phyloP scores from a whole-genome alignment of 495 filamentous ascomycete species.

The Pyrenula aspistea region DNA sequence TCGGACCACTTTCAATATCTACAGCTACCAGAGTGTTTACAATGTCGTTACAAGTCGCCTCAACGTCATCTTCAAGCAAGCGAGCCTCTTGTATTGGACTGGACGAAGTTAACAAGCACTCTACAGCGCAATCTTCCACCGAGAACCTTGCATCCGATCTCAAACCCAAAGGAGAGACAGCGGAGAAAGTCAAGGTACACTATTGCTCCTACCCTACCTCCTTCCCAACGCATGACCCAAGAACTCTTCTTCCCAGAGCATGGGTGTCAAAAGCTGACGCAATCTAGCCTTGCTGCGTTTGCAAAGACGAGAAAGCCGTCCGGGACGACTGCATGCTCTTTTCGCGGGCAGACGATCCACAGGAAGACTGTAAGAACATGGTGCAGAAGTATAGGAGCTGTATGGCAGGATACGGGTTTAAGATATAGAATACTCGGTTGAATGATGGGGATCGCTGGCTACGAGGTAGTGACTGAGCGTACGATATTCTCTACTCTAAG shows the following conservation, averaged over 20 bases:
- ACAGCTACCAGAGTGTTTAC: background rate
- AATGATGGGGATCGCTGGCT: constrained; percentile 9
- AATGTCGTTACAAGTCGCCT: background rate
- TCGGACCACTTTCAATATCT: background rate
- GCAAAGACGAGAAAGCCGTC: constrained; percentile 82
- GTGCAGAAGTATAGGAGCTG: constrained; percentile 82
- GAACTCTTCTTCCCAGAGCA: background rate
- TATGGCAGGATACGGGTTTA: constrained; percentile 91
- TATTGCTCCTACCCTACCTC: background rate
- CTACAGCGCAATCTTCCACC: constrained; percentile 12
- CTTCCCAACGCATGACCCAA: background rate
- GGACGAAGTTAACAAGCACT: background rate
- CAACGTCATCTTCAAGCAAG: background rate
- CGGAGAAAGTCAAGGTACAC: constrained; percentile 43
- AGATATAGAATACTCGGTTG: constrained; percentile 36
- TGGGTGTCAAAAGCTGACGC: no score
- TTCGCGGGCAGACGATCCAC: constrained; percentile 61
- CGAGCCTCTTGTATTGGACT: background rate
- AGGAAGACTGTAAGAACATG: constrained; percentile 64
- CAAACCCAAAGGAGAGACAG: constrained; percentile 24
- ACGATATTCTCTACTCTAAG: background rate
- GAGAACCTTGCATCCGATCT: constrained; percentile 25
- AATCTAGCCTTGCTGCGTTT: constrained; percentile 84
- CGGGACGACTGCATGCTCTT: constrained; percentile 99
- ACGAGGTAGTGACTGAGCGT: background rate